Conservation (phyloP, 2,329 filamentous ascomycete genomes). For the Domatiomyces catenatus region DNA sequence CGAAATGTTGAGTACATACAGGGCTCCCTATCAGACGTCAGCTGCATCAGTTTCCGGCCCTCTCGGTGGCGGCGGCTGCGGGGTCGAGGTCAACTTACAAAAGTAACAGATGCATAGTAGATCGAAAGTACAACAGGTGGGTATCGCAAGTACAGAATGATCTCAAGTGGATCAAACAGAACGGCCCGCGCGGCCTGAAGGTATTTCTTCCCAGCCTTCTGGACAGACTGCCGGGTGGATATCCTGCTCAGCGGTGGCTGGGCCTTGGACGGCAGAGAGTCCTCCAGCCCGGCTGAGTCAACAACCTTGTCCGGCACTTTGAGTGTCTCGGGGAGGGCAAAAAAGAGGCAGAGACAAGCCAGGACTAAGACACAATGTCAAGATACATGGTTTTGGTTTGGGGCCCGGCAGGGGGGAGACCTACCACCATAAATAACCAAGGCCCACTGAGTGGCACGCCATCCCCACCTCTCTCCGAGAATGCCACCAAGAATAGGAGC, state of each 20-base stretch:
- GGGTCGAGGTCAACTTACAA: conserved; percentile 26
- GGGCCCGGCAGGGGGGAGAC: background rate
- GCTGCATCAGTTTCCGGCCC: background rate
- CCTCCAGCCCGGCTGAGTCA: conserved; percentile 18
- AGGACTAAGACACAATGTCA: conserved; percentile 16
- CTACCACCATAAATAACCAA: conserved; percentile 49
- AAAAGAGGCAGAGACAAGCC: conserved; percentile 26
- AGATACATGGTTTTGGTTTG: background rate
- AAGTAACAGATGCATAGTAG: conserved; percentile 58
- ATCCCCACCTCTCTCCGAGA: conserved; percentile 52
- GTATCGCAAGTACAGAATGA: conserved; percentile 57
- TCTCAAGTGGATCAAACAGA: conserved; percentile 56
- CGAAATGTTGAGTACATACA: conserved; percentile 66
- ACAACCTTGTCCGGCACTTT: conserved; percentile 19
- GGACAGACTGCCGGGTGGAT: conserved; percentile 47
- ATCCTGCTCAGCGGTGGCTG: conserved; percentile 33
- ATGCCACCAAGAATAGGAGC: conserved; percentile 64
- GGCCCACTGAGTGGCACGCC: conserved; percentile 68
- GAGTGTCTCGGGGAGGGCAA: conserved; percentile 32
- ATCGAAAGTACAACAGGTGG: conserved; percentile 60
- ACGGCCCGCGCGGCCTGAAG: conserved; percentile 41
- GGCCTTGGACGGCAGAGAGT: conserved; percentile 15
- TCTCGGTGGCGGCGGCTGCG: background rate
- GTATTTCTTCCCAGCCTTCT: conserved; percentile 39
- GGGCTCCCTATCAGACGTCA: conserved; percentile 26